Percentiles rank a stretch among this genome's conserved stretches.
Evolutionary conservation across 108 stramenopile genomes (phyloP).

Genomic region (Nitzschia sp.): DNA sequence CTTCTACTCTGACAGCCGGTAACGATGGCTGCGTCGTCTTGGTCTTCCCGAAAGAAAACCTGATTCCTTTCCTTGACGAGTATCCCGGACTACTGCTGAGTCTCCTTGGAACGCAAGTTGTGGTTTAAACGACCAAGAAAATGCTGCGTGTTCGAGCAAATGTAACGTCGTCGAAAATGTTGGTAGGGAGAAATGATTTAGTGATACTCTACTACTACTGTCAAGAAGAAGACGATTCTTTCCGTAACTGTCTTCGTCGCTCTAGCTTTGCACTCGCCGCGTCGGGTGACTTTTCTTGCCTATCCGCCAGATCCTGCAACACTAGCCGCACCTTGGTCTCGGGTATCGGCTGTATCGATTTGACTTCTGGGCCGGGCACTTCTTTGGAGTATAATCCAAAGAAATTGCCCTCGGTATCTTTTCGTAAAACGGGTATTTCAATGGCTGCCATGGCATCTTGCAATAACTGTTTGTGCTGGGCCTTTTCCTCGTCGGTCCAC

Average conservation of each 20-base stretch:
- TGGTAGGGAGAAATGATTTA: too few species aligned
- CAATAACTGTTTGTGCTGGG: conserved; percentile 17
- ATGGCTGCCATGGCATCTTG: conserved; percentile 11
- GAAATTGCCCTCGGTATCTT: conserved; percentile 30
- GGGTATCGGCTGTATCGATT: conserved; percentile 22
- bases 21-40: conserved; percentile 85
- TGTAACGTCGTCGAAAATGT: too few species aligned
- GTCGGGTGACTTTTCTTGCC: not conserved
- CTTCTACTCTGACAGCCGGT: conserved; percentile 83
- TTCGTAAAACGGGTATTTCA: conserved; percentile 36
- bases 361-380: conserved; percentile 34
- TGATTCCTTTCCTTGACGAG: conserved; percentile 81
- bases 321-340: conserved; percentile 33
- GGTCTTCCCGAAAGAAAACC: conserved; percentile 65
- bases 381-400: conserved; percentile 28
- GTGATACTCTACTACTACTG: too few species aligned
- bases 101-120: conserved; percentile 86
- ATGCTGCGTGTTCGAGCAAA: conserved; percentile 1
- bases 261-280: conserved; percentile 1
- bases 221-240: too few species aligned
- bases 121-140: too few species aligned
- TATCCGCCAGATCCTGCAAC: conserved; percentile 30
- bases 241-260: not conserved
- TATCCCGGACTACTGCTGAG: conserved; percentile 84
- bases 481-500: conserved; percentile 15